Evolutionary conservation across 352 stramenopile genomes (phyloP).

Genomic region (Pythium insidiosum): DNA sequence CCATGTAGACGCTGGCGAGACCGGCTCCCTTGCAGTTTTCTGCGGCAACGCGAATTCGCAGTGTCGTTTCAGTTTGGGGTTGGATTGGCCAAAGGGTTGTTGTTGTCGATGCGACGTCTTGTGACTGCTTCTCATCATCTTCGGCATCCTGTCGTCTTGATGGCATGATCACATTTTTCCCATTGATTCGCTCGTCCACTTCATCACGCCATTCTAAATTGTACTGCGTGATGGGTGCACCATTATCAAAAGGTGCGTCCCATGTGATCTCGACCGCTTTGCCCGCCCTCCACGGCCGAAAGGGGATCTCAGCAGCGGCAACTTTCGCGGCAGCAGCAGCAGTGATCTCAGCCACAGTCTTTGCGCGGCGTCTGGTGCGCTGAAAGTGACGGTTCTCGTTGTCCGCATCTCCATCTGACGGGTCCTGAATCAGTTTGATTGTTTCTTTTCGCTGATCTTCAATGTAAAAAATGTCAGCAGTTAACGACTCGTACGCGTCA

Average conservation of each 20-base stretch:
- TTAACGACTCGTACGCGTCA: conserved; percentile 52
- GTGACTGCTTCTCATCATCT: background rate
- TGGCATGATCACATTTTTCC: conserved; percentile 4
- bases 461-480: conserved; percentile 48
- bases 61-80: conserved; percentile 23
- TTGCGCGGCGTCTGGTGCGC: conserved; percentile 7
- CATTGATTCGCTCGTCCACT: conserved; percentile 7
- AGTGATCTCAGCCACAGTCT: conserved; percentile 36
- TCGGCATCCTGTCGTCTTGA: conserved; percentile 1
- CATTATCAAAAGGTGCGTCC: conserved; percentile 57
- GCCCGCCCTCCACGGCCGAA: conserved; percentile 54
- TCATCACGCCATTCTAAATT: conserved; percentile 65
- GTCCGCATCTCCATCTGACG: conserved; percentile 14
- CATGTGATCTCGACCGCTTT: conserved; percentile 67
- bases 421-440: conserved; percentile 46
- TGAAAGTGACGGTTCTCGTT: conserved; percentile 13
- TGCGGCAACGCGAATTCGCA: conserved; percentile 47
- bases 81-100: conserved; percentile 68
- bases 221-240: conserved; percentile 52
- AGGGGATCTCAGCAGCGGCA: conserved; percentile 32
- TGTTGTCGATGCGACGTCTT: conserved; percentile 12
- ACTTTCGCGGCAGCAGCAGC: conserved; percentile 31
- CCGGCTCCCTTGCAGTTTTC: conserved; percentile 56
- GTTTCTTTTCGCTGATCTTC: conserved; percentile 57
- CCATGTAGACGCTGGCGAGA: conserved; percentile 42